phyloP scores from a whole-genome alignment of 73 alveolate species.

The Uronychia binucleata region DNA sequence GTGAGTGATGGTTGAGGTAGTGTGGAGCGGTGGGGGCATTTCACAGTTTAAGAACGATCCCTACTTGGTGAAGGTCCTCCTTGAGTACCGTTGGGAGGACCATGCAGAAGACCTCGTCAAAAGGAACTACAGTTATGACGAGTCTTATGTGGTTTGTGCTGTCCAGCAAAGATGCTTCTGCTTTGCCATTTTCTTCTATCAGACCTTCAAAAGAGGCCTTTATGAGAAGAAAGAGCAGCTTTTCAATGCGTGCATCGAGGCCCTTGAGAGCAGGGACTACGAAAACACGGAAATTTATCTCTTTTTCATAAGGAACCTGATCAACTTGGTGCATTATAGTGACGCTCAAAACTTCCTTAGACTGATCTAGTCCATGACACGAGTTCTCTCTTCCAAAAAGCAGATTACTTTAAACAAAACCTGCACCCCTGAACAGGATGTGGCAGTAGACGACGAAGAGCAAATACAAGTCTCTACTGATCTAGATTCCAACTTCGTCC shows the following conservation, averaged over 20 bases:
- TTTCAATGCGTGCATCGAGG: neutral
- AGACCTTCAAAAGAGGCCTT: neutral
- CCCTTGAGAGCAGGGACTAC: neutral
- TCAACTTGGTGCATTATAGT: neutral
- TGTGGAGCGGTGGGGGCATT: too few species aligned
- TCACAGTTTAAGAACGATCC: neutral
- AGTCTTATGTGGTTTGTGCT: neutral
- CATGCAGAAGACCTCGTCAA: neutral
- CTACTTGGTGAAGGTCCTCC: conserved; percentile 1
- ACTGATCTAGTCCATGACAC: neutral
- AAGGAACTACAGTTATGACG: neutral
- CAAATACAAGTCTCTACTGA: neutral
- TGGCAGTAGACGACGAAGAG: neutral
- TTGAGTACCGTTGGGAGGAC: neutral
- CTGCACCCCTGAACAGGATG: too few species aligned
- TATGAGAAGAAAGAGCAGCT: neutral
- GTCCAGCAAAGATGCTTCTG: neutral
- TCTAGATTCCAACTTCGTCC: conserved; percentile 5
- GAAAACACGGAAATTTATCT: neutral
- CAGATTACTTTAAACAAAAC: neutral
- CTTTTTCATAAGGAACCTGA: neutral
- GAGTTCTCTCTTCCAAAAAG: neutral
- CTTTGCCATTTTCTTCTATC: neutral
- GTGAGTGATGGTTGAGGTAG: too few species aligned
- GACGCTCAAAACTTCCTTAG: neutral